Base-by-base conservation (phyloP, 495 filamentous ascomycete species). In the Daldinia caldariorum region DNA sequence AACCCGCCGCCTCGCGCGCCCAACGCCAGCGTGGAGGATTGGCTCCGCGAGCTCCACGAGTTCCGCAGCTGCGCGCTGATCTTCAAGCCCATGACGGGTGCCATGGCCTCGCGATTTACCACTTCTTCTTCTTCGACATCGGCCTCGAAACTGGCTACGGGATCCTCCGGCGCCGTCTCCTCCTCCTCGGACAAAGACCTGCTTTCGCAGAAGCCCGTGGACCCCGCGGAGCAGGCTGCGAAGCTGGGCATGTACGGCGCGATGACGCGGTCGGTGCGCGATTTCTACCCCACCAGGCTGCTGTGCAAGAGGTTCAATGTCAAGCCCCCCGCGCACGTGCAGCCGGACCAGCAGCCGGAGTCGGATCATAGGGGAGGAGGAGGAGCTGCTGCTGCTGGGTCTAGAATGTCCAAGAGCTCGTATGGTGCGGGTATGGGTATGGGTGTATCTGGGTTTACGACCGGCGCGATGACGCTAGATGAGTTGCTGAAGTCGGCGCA, bases 231-330 rank as follows among this genome's bases (percentile, higher is more conserved):
- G 65, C 88, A 92, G 69, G 95, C 95, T 5, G 95, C 95, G n/a
- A 90, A 86, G 66, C 76, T 97, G 70, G 93, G 93, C 29, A 97
- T 98, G 93, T 98, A 92, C 78, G 95, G 95, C 0, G 85, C 88
- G 1, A 85, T 97, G 88, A 99, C 95, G 3, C 82, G 95, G 50
- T 87, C 83, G 6, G 81, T 83, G 1, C 66, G 85, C n/a, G 85
- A 89, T 6, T 97, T 97, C 74, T 91, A 89, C 75, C 95, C 96
- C 12, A 88, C 91, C 8, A 83, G 93, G 56, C 78, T 99, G 45
- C 78, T 99, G 34, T 98, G 95, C 80, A 99, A 99, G 79, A 84
- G 95, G 18, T 97, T 98, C 72, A 92, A 92, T 71, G 89, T 98
- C 12, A 87, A 86, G 70, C 89, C 91, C 0, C 93, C 94, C 0